Evolutionary conservation across 495 filamentous ascomycete genomes (phyloP).

Genomic region (Venustampulla echinocandica): DNA sequence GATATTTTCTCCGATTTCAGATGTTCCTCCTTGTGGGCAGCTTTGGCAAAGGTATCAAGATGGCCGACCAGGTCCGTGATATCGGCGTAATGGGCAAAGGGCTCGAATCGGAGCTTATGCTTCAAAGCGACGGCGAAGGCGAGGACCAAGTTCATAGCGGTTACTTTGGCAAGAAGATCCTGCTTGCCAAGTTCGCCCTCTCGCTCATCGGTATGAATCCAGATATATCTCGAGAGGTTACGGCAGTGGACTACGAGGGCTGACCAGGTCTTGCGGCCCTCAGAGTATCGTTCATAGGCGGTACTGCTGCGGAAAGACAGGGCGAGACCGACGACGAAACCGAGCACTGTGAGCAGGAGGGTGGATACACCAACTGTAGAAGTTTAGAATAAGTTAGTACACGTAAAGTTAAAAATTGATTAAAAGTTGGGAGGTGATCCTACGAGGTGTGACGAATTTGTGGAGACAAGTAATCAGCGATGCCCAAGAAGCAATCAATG

Average conservation of each 20-base stretch:
- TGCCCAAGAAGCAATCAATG: conserved; percentile 60
- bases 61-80: conserved; percentile 48
- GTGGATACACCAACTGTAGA: conserved; percentile 48
- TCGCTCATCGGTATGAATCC: conserved; percentile 64
- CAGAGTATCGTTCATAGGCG: conserved; percentile 75
- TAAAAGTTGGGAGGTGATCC: too few relatives aligned
- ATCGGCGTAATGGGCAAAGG: conserved; percentile 68
- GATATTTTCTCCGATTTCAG: conserved; percentile 31
- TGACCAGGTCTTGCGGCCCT: conserved; percentile 72
- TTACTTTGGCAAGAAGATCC: conserved; percentile 60
- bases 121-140: conserved; percentile 72
- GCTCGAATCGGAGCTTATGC: conserved; percentile 83
- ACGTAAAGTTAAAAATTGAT: too few relatives aligned
- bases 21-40: conserved; percentile 48
- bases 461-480: conserved; percentile 58
- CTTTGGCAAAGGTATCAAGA: conserved; percentile 61
- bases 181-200: conserved; percentile 49
- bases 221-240: conserved; percentile 67
- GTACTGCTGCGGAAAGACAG: conserved; percentile 78
- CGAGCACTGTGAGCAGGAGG: conserved; percentile 72
- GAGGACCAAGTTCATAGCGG: conserved; percentile 72
- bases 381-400: not conserved
- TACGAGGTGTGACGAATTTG: conserved; percentile 39
- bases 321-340: conserved; percentile 81
- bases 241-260: conserved; percentile 63